These are phyloP conservation scores for Candida germanica DNA, from an alignment of 805 yeast species.

Conservation along the genomic window DNA sequence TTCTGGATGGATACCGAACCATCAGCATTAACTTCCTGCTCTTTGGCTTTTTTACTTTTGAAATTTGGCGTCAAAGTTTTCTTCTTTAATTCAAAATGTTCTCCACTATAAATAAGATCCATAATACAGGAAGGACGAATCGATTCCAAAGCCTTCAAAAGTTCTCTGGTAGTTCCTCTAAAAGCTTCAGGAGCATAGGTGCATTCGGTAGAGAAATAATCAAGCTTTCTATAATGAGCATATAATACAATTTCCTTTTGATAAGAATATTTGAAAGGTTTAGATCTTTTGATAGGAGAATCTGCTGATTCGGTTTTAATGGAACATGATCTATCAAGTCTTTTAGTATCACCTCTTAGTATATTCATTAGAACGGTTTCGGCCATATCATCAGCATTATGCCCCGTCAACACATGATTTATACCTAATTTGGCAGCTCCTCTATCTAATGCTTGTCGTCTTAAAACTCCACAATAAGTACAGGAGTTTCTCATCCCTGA, in stretches of 20 bases:
- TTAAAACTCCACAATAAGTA: conserved; percentile 95
- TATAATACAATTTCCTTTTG: conserved; percentile 96
- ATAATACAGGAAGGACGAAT: conserved; percentile 90
- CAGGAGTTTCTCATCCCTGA: conserved; percentile 94
- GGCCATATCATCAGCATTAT: conserved; percentile 99
- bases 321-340: conserved; percentile 83
- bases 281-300: conserved; percentile 88
- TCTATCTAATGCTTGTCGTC: conserved; percentile 95
- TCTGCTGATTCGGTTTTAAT: conserved; percentile 80
- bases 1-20: conserved; percentile 54
- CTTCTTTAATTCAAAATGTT: conserved; percentile 65
- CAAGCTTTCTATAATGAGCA: conserved; percentile 93
- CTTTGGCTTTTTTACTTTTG: conserved; percentile 31
- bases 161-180: conserved; percentile 92
- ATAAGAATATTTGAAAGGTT: conserved; percentile 93
- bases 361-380: conserved; percentile 96
- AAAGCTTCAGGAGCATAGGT: conserved; percentile 98
- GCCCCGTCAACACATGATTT: conserved; percentile 94
- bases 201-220: conserved; percentile 96
- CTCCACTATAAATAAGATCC: conserved; percentile 94
- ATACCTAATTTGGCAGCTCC: conserved; percentile 88
- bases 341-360: conserved; percentile 91
- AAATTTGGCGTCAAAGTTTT: conserved; percentile 40
- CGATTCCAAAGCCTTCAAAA: conserved; percentile 85
- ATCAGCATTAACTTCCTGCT: conserved; percentile 54